These are phyloP conservation scores for Tulasnella sp. DNA, from an alignment of 768 basidiomycete species.

Conservation along the genomic window DNA sequence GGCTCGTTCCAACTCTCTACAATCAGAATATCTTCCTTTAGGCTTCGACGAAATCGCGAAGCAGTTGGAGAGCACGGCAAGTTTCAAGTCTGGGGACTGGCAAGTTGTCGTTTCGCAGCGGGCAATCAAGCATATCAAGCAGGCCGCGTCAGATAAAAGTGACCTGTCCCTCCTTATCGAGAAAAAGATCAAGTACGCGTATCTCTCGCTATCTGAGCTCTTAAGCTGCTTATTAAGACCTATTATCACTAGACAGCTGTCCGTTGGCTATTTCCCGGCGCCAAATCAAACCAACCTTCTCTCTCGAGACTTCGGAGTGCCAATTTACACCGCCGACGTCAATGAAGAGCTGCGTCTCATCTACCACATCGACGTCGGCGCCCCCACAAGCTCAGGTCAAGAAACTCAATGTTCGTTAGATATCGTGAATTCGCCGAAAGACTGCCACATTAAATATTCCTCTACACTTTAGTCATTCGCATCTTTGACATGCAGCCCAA, in stretches of 20 bases:
- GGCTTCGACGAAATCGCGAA: too few relatives aligned
- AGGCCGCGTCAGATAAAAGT: too few relatives aligned
- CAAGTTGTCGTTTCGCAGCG: too few relatives aligned
- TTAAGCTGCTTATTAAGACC: not conserved
- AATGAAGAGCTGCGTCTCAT: conserved; percentile 44
- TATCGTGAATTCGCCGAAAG: too few relatives aligned
- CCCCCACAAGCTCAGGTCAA: not conserved
- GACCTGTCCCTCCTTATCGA: not conserved
- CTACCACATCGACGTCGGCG: conserved; percentile 14
- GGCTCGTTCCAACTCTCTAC: too few relatives aligned
- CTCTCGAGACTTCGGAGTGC: conserved; percentile 36
- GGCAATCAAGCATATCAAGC: too few relatives aligned
- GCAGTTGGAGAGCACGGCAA: too few relatives aligned
- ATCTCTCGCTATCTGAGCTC: not conserved
- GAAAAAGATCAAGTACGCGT: not conserved
- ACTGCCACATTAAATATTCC: too few relatives aligned
- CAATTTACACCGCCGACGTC: conserved; percentile 64
- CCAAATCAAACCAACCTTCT: conserved; percentile 60
- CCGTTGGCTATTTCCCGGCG: conserved; percentile 57
- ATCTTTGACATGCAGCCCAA: not conserved
- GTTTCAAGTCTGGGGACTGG: too few relatives aligned
- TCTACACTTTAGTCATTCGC: not conserved
- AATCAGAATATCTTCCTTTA: too few relatives aligned
- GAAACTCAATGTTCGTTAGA: conserved; percentile 2
- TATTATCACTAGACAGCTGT: conserved; percentile 46